Percentiles rank a stretch among this genome's conserved stretches.
Evolutionary conservation across 2,329 filamentous ascomycete species (phyloP).

Genomic region (Blastomyces percursus): DNA sequence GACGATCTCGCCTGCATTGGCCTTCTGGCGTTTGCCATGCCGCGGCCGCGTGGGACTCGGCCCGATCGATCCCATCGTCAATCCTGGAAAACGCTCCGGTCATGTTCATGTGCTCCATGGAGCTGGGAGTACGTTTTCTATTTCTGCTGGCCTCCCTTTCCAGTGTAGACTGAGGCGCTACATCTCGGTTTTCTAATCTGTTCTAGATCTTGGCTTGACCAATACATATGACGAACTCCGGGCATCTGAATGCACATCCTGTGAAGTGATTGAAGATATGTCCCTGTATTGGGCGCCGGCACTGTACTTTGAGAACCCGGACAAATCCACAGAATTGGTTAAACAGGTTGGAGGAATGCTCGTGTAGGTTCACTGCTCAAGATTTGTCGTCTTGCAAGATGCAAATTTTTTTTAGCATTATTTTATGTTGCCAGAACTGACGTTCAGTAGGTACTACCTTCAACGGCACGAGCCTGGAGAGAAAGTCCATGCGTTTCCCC

Average conservation of each 20-base stretch:
- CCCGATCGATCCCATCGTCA: background rate
- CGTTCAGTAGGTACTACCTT: background rate
- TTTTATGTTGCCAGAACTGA: background rate
- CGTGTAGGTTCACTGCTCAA: background rate
- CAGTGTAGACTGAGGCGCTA: background rate
- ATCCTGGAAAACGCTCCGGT: background rate
- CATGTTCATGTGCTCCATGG: background rate
- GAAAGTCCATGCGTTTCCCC: conserved; percentile 14
- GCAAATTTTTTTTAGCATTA: background rate
- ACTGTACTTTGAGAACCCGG: background rate
- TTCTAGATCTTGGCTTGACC: background rate
- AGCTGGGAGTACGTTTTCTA: background rate
- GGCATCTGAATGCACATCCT: background rate
- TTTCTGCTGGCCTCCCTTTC: background rate
- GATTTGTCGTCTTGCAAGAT: background rate
- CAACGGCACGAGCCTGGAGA: background rate
- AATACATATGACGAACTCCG: background rate
- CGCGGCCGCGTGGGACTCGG: background rate
- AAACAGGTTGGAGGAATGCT: background rate
- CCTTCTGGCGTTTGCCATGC: background rate
- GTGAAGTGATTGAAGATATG: background rate
- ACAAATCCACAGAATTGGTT: background rate
- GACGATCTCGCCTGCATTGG: background rate
- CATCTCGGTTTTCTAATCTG: background rate
- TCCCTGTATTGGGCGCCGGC: background rate